These are phyloP conservation scores for Pseudocercospora pini-densiflorae DNA, from an alignment of 2,329 filamentous ascomycete species.

Conservation along the genomic window DNA sequence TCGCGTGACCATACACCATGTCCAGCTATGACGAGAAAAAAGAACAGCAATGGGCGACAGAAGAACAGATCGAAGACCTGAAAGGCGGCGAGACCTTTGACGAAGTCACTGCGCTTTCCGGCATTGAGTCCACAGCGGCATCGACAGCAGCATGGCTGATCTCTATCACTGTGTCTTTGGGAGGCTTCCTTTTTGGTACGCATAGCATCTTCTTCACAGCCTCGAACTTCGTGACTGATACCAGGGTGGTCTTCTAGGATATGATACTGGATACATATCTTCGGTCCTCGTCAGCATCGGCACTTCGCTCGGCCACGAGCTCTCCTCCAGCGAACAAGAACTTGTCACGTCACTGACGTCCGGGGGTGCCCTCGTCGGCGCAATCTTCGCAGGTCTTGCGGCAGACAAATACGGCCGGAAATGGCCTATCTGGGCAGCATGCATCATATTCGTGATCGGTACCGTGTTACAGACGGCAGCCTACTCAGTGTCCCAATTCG, in stretches of 20 bases:
- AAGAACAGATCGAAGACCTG: constrained; percentile 27
- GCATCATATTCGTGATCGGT: constrained; percentile 47
- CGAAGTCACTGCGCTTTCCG: constrained; percentile 34
- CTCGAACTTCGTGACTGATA: constrained; percentile 10
- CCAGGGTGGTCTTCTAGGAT: constrained; percentile 39
- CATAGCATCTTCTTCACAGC: neutral
- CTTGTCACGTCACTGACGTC: constrained; percentile 58
- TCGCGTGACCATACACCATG: constrained; percentile 15
- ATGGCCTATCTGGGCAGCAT: constrained; percentile 48
- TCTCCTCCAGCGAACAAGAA: constrained; percentile 53
- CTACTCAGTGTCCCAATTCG: constrained; percentile 47
- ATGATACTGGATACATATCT: constrained; percentile 54
- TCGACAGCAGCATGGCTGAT: constrained; percentile 47
- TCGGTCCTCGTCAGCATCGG: constrained; percentile 50
- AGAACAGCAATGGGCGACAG: constrained; percentile 20
- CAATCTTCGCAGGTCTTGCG: constrained; percentile 37
- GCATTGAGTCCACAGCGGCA: constrained; percentile 46
- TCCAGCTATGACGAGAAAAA: constrained; percentile 22
- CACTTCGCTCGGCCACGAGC: constrained; percentile 45
- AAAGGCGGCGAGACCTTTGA: constrained; percentile 18
- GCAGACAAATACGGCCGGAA: constrained; percentile 49
- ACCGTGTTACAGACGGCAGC: constrained; percentile 37
- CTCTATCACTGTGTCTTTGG: constrained; percentile 43
- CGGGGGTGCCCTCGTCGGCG: constrained; percentile 53
- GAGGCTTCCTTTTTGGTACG: constrained; percentile 38